Evolutionary conservation across 2,329 filamentous ascomycete species (phyloP), one percentile per base, ranked within the genome.

Genomic region (Colletotrichum destructivum): DNA sequence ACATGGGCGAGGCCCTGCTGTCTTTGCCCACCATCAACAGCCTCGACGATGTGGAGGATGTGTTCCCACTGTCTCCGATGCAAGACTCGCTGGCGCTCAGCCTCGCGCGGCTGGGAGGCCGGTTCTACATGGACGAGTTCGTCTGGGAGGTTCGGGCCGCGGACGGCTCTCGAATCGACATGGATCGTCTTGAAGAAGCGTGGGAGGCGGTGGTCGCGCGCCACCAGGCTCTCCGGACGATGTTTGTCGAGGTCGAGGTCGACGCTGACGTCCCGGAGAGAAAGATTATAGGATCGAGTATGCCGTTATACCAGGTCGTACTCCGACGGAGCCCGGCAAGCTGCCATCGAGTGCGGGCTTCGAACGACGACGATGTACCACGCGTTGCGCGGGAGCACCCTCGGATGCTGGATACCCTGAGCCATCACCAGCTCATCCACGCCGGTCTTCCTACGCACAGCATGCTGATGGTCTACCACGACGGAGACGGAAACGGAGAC

Each of bases 141-240:
- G 16, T 47, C 44, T 47, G 44, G 44, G 44, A 47, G 44, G 16
- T 47, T n/a, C 16, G 12, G 18, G 44, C 44, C 18, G 44, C 44
- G 16, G 44, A 47, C 44, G 44, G 44, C 44, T 47, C 44, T 18
- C 44, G n/a, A 21, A 47, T 47, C 44, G 44, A 47, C 44, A 16
- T 18, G 44, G 44, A 47, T 1, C 44, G 44, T 47, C 44, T 47
- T 18, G 44, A 21, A 18, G 18, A 47, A 18, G 44, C 44, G 16
- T 47, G 44, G 44, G n/a, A 47, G 44, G 44, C 44, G 44, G 44
- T 47, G 44, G 44, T 47, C 44, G 44, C 44, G 44, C 44, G 44
- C 44, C 44, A 47, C 44, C 44, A 47, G 44, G 44, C 44, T n/a
- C 44, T 47, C 44, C 44, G 44, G 44, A 47, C 44, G 16, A 18